A percentile compares a stretch with the other conserved stretches of the same genome.
Evolutionary conservation across 2,329 filamentous ascomycete species (phyloP).

Genomic region (Chalaropsis thielavioides): DNA sequence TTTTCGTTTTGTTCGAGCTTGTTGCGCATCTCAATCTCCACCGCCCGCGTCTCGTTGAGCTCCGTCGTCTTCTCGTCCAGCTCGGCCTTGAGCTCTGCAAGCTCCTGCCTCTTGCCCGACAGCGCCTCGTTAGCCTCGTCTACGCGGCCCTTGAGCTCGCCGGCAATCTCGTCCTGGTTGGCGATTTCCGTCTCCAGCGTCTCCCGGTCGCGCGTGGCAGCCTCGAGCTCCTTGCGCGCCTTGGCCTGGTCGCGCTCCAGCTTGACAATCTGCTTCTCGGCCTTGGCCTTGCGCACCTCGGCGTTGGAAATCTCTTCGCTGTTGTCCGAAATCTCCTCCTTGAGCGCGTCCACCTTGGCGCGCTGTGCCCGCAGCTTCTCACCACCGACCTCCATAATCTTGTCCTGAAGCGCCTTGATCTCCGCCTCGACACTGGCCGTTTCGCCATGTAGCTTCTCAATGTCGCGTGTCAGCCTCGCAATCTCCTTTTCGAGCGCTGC

Average conservation of each 20-base stretch:
- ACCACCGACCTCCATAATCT: constrained; percentile 96
- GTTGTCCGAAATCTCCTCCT: constrained; percentile 68
- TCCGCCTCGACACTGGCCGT: constrained; percentile 84
- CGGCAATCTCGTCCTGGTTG: constrained; percentile 60
- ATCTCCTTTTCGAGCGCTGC: constrained; percentile 65
- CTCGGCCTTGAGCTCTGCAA: constrained; percentile 65
- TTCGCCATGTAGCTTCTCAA: constrained; percentile 65
- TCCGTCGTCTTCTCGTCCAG: constrained; percentile 75
- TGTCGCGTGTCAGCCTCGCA: constrained; percentile 56
- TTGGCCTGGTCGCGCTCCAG: constrained; percentile 70
- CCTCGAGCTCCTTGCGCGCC: constrained; percentile 63
- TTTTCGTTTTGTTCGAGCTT: constrained; percentile 96
- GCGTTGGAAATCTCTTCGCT: constrained; percentile 72
- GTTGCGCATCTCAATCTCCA: constrained; percentile 96
- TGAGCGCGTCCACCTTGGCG: constrained; percentile 75
- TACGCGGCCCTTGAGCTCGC: constrained; percentile 55
- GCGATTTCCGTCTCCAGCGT: constrained; percentile 64
- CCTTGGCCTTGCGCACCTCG: constrained; percentile 79
- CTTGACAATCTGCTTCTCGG: constrained; percentile 81
- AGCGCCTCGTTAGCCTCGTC: constrained; percentile 73
- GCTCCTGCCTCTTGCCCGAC: constrained; percentile 62
- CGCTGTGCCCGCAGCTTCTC: constrained; percentile 84
- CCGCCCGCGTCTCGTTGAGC: constrained; percentile 73
- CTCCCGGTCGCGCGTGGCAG: constrained; percentile 57
- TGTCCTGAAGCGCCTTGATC: constrained; percentile 83